Evolutionary conservation across 208 protist species (phyloP).

Genomic region (Hexamita inflata): DNA sequence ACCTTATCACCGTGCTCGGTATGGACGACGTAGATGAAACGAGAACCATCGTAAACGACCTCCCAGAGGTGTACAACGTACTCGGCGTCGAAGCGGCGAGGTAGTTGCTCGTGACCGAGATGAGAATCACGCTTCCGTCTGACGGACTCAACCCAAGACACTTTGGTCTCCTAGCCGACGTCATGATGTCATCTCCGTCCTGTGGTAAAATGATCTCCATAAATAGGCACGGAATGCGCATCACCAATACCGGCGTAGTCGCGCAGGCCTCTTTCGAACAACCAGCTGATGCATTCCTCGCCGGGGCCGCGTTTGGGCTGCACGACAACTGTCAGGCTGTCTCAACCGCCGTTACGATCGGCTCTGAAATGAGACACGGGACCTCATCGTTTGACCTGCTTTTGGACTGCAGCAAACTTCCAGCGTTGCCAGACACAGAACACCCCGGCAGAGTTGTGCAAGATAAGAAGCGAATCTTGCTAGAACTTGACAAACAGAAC

Average conservation of each 20-base stretch:
- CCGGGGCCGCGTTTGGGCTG: conserved; percentile 81
- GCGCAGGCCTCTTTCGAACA: conserved; percentile 97
- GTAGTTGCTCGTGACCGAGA: conserved; percentile 48
- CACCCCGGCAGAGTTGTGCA: too few species aligned
- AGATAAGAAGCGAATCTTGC: too few species aligned
- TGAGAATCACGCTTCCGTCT: conserved; percentile 53
- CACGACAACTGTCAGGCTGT: conserved; percentile 78
- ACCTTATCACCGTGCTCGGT: conserved; percentile 72
- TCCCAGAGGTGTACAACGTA: conserved; percentile 77
- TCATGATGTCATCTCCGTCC: conserved; percentile 75
- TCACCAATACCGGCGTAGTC: conserved; percentile 73
- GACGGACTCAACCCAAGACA: conserved; percentile 96
- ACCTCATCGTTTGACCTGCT: conserved; percentile 85
- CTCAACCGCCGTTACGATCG: conserved; percentile 89
- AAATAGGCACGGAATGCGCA: conserved; percentile 79
- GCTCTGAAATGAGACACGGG: conserved; percentile 78
- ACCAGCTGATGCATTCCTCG: conserved; percentile 92
- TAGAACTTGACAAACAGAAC: too few species aligned
- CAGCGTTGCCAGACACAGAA: conserved; percentile 40
- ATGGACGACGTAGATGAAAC: conserved; percentile 70
- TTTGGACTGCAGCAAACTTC: conserved; percentile 69
- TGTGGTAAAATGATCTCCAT: conserved; percentile 70
- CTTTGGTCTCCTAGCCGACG: conserved; percentile 81
- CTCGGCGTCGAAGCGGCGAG: conserved; percentile 78
- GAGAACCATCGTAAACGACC: conserved; percentile 81